Evolutionary conservation across 306 rosid species (phyloP).

Genomic region (Albizia julibrissin): DNA sequence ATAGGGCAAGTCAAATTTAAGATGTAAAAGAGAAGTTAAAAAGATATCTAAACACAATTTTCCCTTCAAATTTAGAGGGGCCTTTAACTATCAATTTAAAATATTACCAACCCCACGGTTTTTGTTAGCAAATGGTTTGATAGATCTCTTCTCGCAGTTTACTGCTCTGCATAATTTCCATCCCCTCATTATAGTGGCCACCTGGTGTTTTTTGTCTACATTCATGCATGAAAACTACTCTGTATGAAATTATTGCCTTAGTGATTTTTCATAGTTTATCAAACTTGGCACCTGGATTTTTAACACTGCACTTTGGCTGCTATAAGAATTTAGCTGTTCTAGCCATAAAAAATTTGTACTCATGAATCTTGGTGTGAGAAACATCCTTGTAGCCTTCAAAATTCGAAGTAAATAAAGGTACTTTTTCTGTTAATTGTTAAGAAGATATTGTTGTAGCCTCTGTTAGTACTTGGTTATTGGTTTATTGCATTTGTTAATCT

Average conservation of each 20-base stretch:
- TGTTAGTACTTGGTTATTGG: neutral
- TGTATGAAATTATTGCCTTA: neutral
- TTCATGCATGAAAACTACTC: neutral
- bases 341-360: neutral
- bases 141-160: neutral
- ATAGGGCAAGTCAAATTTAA: neutral
- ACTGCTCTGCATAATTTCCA: neutral
- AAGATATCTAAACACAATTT: neutral
- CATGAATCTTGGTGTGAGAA: neutral
- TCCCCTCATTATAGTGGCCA: neutral
- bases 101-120: neutral
- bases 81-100: neutral
- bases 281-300: neutral
- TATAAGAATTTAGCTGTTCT: neutral
- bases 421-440: neutral
- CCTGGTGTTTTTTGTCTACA: neutral
- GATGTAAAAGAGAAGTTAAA: neutral
- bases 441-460: neutral
- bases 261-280: neutral
- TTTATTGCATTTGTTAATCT: conserved; percentile 7
- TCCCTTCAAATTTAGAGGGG: neutral
- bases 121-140: neutral
- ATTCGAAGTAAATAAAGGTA: neutral
- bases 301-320: neutral
- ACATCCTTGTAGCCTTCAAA: neutral